Percentiles rank a stretch among this genome's conserved stretches.
These are phyloP conservation scores for Corrigiola litoralis DNA, from an alignment of 179 eudicot species.

Conservation along the genomic window DNA sequence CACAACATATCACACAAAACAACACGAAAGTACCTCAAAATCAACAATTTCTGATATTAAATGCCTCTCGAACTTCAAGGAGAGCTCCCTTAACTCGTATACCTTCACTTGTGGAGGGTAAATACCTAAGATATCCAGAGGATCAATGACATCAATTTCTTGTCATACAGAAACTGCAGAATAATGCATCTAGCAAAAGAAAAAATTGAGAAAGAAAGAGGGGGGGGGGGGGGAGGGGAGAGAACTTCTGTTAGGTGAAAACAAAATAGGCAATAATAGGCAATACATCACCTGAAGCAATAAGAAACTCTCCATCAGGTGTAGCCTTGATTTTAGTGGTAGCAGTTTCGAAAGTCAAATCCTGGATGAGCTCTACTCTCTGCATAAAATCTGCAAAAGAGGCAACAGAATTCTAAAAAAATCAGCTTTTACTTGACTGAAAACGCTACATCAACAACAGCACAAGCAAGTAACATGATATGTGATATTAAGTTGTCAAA, in stretches of 20 bases:
- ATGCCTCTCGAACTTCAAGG: constrained; percentile 94
- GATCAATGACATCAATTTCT: neutral
- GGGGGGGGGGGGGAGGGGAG: too few species aligned
- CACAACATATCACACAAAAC: neutral
- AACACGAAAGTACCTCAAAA: constrained; percentile 56
- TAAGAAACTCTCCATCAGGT: constrained; percentile 91
- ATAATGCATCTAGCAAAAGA: too few species aligned
- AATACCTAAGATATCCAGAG: constrained; percentile 48
- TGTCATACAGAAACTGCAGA: too few species aligned
- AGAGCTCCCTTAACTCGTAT: constrained; percentile 74
- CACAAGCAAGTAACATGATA: too few species aligned
- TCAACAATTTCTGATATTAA: constrained; percentile 77
- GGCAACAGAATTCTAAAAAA: neutral
- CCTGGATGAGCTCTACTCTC: constrained; percentile 84
- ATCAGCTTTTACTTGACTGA: constrained; percentile 9
- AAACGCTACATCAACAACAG: too few species aligned
- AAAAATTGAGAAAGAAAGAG: too few species aligned
- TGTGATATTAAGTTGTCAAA: too few species aligned
- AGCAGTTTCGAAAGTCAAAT: constrained; percentile 86
- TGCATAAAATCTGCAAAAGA: constrained; percentile 52
- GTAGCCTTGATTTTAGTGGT: constrained; percentile 81
- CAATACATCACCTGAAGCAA: constrained; percentile 70
- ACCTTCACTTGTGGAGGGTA: constrained; percentile 98
- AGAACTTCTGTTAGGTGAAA: too few species aligned
- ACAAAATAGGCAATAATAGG: neutral